These are phyloP conservation scores for Trichoderma polysporum DNA, from an alignment of 2,329 filamentous ascomycete genomes.

Conservation along the genomic window DNA sequence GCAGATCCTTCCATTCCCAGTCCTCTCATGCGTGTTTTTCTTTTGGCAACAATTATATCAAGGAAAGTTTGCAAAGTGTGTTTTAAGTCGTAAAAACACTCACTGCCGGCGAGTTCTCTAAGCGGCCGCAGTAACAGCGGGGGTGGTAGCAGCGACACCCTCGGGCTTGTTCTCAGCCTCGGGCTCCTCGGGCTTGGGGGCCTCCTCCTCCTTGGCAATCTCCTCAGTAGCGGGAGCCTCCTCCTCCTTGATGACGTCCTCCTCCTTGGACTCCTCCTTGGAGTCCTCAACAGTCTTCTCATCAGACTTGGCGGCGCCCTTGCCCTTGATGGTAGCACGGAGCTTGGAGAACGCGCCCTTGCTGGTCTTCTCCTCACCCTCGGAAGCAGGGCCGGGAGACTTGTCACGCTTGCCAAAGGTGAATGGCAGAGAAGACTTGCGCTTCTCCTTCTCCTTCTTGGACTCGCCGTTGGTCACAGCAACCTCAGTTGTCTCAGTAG, in stretches of 20 bases:
- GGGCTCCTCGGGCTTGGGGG: conserved; percentile 29
- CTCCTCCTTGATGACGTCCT: conserved; percentile 38
- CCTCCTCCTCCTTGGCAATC: conserved; percentile 27
- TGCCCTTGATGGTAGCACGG: conserved; percentile 55
- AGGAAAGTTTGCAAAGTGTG: conserved; percentile 26
- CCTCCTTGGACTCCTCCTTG: conserved; percentile 36
- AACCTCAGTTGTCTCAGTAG: conserved; percentile 48
- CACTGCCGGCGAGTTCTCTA: conserved; percentile 39
- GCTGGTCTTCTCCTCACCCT: conserved; percentile 57
- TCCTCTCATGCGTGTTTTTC: conserved; percentile 41
- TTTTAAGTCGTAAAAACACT: conserved; percentile 28
- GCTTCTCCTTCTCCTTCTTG: conserved; percentile 76
- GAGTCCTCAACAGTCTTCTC: conserved; percentile 41
- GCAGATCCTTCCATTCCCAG: conserved; percentile 52
- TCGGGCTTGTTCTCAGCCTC: conserved; percentile 45
- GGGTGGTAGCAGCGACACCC: conserved; percentile 42
- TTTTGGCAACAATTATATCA: conserved; percentile 28
- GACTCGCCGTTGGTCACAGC: conserved; percentile 51
- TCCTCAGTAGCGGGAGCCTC: conserved; percentile 35
- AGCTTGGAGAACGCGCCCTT: conserved; percentile 61
- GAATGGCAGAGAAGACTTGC: conserved; percentile 75
- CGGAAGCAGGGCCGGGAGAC: conserved; percentile 55
- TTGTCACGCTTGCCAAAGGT: conserved; percentile 77
- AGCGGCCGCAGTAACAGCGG: conserved; percentile 52
- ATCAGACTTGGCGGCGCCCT: conserved; percentile 44